These are phyloP conservation scores for Talaromyces proteolyticus DNA, from an alignment of 495 filamentous ascomycete species.

Conservation along the genomic window DNA sequence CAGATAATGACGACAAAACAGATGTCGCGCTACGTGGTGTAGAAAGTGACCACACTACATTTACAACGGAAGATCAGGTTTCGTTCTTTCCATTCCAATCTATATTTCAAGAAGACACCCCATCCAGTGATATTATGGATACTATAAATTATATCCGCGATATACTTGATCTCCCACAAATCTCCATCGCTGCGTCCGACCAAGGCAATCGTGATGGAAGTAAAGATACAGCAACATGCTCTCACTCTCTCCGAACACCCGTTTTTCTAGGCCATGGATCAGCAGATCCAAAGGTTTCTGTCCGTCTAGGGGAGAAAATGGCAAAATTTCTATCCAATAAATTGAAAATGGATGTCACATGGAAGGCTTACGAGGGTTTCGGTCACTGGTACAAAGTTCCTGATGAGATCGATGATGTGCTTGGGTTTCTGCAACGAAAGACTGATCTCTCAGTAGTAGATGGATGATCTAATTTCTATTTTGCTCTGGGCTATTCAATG, in stretches of 20 bases:
- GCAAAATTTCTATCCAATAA: constrained; percentile 23
- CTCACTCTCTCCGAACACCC: constrained; percentile 20
- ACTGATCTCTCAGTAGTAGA: neutral
- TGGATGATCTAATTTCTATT: too few relatives aligned
- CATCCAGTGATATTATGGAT: neutral
- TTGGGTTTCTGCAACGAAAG: constrained; percentile 28
- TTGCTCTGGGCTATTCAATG: too few relatives aligned
- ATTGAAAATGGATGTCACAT: constrained; percentile 40
- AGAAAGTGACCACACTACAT: constrained; percentile 42
- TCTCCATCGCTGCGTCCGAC: constrained; percentile 7
- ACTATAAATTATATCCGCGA: constrained; percentile 12
- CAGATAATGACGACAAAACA: neutral
- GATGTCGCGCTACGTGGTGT: constrained; percentile 13
- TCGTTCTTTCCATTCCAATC: neutral
- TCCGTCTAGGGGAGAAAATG: constrained; percentile 36
- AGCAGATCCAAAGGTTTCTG: constrained; percentile 45
- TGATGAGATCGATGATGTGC: constrained; percentile 44
- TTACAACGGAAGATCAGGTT: neutral
- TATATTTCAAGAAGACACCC: neutral
- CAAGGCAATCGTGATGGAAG: too few relatives aligned
- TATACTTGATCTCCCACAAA: constrained; percentile 8
- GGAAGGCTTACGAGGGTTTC: constrained; percentile 44
- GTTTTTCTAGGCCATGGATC: constrained; percentile 49
- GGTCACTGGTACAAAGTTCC: constrained; percentile 52
- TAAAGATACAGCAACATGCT: constrained; percentile 17